These are phyloP conservation scores for Solanum clarkiae DNA, from an alignment of 257 asterid species.

Conservation along the genomic window DNA sequence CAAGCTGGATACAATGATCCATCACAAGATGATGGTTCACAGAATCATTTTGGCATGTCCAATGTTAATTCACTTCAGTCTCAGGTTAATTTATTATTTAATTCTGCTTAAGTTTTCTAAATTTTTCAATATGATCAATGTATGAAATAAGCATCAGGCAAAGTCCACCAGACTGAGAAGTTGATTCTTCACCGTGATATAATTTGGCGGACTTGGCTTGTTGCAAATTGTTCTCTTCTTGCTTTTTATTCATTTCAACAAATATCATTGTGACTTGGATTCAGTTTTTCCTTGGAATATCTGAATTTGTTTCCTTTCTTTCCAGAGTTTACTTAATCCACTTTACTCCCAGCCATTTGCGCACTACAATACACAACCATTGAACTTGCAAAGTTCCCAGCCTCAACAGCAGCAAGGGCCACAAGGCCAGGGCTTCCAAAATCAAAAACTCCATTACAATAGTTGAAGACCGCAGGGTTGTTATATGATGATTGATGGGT, in stretches of 20 bases:
- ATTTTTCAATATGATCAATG: background rate
- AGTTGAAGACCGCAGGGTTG: conserved; percentile 24
- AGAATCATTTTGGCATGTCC: conserved; percentile 57
- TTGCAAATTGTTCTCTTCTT: background rate
- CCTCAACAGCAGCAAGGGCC: conserved; percentile 58
- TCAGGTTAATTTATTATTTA: conserved; percentile 36
- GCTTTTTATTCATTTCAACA: background rate
- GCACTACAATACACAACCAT: conserved; percentile 66
- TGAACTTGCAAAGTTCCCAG: conserved; percentile 52
- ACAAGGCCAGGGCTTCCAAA: conserved; percentile 69
- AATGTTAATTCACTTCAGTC: conserved; percentile 68
- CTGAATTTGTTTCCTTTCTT: background rate
- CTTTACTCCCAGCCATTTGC: conserved; percentile 75
- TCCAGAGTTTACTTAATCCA: conserved; percentile 66
- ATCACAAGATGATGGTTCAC: conserved; percentile 82
- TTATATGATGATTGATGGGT: conserved; percentile 11
- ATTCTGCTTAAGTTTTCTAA: background rate
- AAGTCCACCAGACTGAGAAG: background rate
- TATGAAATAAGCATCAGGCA: background rate
- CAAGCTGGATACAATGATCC: conserved; percentile 79
- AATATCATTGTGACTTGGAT: background rate
- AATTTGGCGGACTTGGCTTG: background rate
- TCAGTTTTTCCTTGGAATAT: background rate
- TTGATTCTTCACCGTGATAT: background rate
- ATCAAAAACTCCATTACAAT: conserved; percentile 65